Evolutionary conservation across 805 yeast species (phyloP), one percentile per base, ranked within the genome.

Genomic region (Clavispora santaluciae): DNA sequence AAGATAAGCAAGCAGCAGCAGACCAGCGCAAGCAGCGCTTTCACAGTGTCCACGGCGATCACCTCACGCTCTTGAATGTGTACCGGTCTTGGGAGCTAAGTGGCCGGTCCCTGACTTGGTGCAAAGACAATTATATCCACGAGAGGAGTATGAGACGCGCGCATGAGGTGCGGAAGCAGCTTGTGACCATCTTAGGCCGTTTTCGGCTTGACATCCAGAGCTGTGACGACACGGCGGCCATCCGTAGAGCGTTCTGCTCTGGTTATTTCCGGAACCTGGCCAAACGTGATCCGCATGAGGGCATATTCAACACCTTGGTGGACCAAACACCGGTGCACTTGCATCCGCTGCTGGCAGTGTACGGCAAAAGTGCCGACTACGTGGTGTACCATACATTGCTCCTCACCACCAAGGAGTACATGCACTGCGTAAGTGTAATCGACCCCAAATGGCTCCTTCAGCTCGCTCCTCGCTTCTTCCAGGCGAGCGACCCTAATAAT

Each of bases 361-460:
- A 74, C 55, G 73, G 75, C 12, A 66, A 65, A 42, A 75, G 73
- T 26, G 86, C 91, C 10, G 91, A 85, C 44, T 87, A 86, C 63
- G 83, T 89, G 34, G 60, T 91, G 7, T 90, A 87, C 54, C 89
- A 89, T 54, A 85, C 89, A 23, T 70, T 89, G 39, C 76, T 89
- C 22, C 70, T 88, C 49, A 91, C 99, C 0, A 76, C 85, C 12
- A 81, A 81, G 55, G 98, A 91, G 69, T 93, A 86, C 56, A 88
- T 91, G 96, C 85, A 93, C 41, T 88, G 88, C 51, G 81, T 84
- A 22, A 84, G 90, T 13, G 75, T 76, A n/a, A 78, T 93, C 25
- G 89, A 88, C 38, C 86, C 95, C 0, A 72, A 71, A 46, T 86
- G 96, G 96, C 66, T 91, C 23, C 64, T 78, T 35, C 76, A 83